A percentile compares a stretch with the other conserved stretches of the same genome.
Evolutionary conservation across 305 asterid genomes (phyloP).

Genomic region (Fraxinus sp.): DNA sequence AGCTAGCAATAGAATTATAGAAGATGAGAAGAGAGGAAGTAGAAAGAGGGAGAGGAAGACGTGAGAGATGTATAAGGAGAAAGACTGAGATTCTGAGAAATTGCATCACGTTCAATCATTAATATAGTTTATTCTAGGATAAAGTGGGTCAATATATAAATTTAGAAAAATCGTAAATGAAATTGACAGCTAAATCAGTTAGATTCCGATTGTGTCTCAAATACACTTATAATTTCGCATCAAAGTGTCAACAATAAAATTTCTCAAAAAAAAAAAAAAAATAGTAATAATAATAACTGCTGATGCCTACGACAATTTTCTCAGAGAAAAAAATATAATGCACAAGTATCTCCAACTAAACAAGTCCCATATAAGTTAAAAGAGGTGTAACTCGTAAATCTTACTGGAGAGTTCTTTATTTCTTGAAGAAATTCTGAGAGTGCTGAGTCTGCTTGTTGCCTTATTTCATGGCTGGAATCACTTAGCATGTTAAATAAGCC

Average conservation of each 20-base stretch:
- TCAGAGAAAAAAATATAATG: neutral
- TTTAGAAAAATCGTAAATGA: neutral
- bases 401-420: conserved; percentile 98
- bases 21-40: neutral
- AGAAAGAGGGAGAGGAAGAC: neutral
- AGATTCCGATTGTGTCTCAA: neutral
- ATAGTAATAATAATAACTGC: neutral
- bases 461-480: conserved; percentile 97
- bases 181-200: neutral
- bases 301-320: neutral
- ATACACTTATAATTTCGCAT: neutral
- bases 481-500: conserved; percentile 98
- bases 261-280: neutral
- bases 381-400: conserved; percentile 28
- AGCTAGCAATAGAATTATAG: neutral
- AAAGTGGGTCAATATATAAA: neutral
- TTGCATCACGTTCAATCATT: neutral
- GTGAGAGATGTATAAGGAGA: neutral
- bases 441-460: conserved; percentile 99
- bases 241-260: neutral
- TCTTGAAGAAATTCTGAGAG: conserved; percentile 99
- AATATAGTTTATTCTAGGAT: neutral
- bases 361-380: neutral
- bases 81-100: neutral
- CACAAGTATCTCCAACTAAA: conserved; percentile 12